Percentiles rank a stretch among this genome's conserved stretches.
phyloP scores from a whole-genome alignment of 2,329 filamentous ascomycete species.

The Aspergillus carbonarius region DNA sequence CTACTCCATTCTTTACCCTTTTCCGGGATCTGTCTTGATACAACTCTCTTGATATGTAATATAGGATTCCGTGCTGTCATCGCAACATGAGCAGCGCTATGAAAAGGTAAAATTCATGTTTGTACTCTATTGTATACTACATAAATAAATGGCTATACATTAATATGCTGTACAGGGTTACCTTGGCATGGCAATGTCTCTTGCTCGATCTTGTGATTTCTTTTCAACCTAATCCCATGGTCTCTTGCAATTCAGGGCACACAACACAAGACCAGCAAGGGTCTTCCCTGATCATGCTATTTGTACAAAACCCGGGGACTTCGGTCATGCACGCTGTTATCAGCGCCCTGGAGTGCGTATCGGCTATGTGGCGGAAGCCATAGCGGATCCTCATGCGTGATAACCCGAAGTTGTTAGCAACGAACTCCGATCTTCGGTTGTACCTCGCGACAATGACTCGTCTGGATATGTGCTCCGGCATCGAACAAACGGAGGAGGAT shows the following conservation, averaged over 20 bases:
- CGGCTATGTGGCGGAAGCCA: neutral
- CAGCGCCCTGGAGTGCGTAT: neutral
- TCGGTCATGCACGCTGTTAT: neutral
- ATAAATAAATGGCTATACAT: neutral
- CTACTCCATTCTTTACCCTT: neutral
- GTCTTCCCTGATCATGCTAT: neutral
- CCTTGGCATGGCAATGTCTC: neutral
- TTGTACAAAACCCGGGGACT: neutral
- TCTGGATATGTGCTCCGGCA: neutral
- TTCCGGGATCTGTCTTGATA: neutral
- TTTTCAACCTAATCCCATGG: neutral
- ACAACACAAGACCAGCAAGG: neutral
- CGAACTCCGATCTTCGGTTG: neutral
- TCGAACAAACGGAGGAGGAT: neutral
- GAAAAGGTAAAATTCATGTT: neutral
- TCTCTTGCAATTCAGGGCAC: neutral
- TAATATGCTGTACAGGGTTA: neutral
- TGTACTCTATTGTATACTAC: neutral
- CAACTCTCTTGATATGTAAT: neutral
- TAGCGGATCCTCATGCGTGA: neutral
- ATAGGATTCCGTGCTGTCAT: neutral
- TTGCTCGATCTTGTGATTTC: neutral
- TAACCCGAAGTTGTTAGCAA: neutral
- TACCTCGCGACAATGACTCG: neutral
- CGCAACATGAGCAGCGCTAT: neutral